Conservation (phyloP, 108 stramenopile species). For the Schizochytrium sp. region DNA sequence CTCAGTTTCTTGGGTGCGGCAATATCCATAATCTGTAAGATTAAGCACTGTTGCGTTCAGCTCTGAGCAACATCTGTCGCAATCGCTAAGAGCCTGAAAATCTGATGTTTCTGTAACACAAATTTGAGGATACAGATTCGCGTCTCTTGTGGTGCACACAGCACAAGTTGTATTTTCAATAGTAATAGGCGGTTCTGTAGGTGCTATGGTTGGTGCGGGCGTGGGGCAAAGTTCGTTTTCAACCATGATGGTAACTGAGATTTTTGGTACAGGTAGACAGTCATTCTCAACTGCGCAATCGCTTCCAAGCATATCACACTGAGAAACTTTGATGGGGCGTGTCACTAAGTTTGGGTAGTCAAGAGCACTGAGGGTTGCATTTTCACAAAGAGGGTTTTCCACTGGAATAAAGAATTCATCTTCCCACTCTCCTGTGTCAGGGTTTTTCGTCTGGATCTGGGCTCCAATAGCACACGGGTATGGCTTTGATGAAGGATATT, state of each 20-base stretch:
- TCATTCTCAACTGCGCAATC: slow-evolving; percentile 17
- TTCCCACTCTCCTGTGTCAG: not conserved
- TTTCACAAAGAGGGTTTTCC: not conserved
- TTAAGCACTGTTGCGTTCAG: not conserved
- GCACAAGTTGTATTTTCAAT: not conserved
- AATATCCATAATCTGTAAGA: not conserved
- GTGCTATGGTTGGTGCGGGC: too few relatives aligned
- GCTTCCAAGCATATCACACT: not conserved
- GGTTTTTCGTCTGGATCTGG: not conserved
- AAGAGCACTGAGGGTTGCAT: not conserved
- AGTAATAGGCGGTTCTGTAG: too few relatives aligned
- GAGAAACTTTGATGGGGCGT: not conserved
- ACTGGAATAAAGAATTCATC: slow-evolving; percentile 32
- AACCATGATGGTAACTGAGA: not conserved
- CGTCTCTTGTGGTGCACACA: not conserved
- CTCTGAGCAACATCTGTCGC: not conserved
- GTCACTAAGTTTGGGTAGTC: slow-evolving; percentile 48
- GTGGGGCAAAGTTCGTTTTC: not conserved
- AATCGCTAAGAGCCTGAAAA: not conserved
- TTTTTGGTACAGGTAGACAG: not conserved
- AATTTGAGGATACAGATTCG: not conserved
- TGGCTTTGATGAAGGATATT: not conserved
- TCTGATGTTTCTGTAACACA: not conserved
- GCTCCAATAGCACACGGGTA: not conserved
- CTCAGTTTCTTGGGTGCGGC: slow-evolving; percentile 28